Evolutionary conservation across 352 stramenopile genomes (phyloP), one percentile per base, ranked within the genome.

Genomic region (Globisporangium irregulare): DNA sequence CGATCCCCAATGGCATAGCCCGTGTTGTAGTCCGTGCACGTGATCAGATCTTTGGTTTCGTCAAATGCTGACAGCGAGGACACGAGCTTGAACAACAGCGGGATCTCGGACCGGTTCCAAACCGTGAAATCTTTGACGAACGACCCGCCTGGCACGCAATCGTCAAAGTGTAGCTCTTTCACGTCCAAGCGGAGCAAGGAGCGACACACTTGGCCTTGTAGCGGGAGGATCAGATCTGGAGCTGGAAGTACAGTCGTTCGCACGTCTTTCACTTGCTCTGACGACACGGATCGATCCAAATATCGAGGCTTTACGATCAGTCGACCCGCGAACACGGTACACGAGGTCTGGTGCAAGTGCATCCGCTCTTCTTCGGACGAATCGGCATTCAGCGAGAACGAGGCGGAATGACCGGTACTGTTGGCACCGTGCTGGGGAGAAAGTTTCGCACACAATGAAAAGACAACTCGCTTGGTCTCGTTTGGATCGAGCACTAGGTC

Each of bases 51-150:
- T 36, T 86, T 85, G 8, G 84, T 87, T 22, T 92, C 81, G 56
- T 88, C 82, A 72, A 88, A 90, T 10, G 77, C 62, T 29, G 78
- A 76, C 43, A 93, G 74, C 2, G 85, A 91, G 1, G 87, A 93
- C 32, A 95, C 80, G 6, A 96, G 71, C 59, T 93, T 89, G 68
- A 96, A 95, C 15, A 95, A 68, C 55, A 96, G 77, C 14, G 87
- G 89, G 57, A 95, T 96, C 71, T 96, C 89, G 0, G 89, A 95
- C 4, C 89, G 87, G 34, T 96, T 96, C 89, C 89, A 96, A 18
- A 96, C 86, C 1, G 89, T 95, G 27, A 96, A 95, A 66, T 96
- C 89, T 63, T 96, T 96, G 7, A 95, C 89, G 51, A 95, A 96
- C 22, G 89, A 94, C 0, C 88, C 88, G 15, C 84, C 85, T 3